Evolutionary conservation across 805 yeast species (phyloP).

Genomic region (Maudiozyma bulderi): DNA sequence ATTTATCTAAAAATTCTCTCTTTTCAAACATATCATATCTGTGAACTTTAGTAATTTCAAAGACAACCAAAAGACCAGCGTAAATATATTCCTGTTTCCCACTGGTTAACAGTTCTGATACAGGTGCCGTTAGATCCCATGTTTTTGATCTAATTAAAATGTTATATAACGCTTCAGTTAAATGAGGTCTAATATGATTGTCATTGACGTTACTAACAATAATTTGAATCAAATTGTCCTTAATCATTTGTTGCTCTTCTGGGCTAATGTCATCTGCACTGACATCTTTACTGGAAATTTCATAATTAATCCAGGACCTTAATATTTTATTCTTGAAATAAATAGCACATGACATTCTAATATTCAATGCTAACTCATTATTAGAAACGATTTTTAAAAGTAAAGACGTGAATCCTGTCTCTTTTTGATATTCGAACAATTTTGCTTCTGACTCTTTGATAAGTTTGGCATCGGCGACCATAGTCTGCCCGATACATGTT

Average conservation of each 20-base stretch:
- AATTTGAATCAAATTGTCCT: conserved; percentile 44
- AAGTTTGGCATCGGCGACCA: conserved; percentile 40
- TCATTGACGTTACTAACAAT: conserved; percentile 36
- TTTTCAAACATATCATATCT: conserved; percentile 45
- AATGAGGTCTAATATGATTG: conserved; percentile 42
- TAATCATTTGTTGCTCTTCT: conserved; percentile 48
- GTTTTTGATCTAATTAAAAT: conserved; percentile 40
- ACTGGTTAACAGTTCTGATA: conserved; percentile 29
- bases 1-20: conserved; percentile 38
- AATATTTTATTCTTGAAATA: conserved; percentile 57
- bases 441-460: conserved; percentile 48
- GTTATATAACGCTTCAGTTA: conserved; percentile 46
- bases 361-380: conserved; percentile 32
- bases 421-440: conserved; percentile 41
- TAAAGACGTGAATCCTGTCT: conserved; percentile 49
- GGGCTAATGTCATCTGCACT: conserved; percentile 18
- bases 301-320: conserved; percentile 53
- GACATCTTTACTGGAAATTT: conserved; percentile 22
- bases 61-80: conserved; percentile 47
- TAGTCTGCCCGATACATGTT: conserved; percentile 42
- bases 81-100: conserved; percentile 34
- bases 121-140: conserved; percentile 29
- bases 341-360: conserved; percentile 54
- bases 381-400: conserved; percentile 43
- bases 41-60: conserved; percentile 46